Conservation (phyloP, 805 yeast genomes). For the Scheffersomyces spartinae region DNA sequence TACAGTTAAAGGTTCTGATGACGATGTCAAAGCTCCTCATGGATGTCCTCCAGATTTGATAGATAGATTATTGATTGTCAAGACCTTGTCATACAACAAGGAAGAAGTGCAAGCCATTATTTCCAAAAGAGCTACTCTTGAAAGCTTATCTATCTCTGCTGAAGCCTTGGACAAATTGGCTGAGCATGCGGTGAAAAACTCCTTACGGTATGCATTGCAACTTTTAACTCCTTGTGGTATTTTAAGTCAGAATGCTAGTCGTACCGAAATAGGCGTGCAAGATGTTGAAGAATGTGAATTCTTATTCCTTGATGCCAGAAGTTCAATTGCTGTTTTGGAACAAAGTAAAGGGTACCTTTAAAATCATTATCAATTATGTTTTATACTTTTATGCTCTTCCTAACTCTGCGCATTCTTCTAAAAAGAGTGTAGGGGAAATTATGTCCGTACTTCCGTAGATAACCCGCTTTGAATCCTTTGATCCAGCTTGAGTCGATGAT, state of each 20-base stretch:
- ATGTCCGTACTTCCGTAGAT: conserved; percentile 83
- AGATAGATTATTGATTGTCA: conserved; percentile 83
- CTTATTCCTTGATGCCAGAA: conserved; percentile 75
- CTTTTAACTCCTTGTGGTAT: conserved; percentile 85
- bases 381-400: conserved; percentile 17
- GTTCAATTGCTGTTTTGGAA: conserved; percentile 65
- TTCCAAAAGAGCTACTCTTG: conserved; percentile 71
- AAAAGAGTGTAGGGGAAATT: conserved; percentile 56
- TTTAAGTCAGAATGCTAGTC: conserved; percentile 61
- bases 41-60: conserved; percentile 94
- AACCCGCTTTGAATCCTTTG: conserved; percentile 36
- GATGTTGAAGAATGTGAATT: conserved; percentile 80
- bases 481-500: conserved; percentile 19
- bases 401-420: conserved; percentile 51
- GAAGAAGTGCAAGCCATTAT: conserved; percentile 78
- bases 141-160: conserved; percentile 49
- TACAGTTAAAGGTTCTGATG: conserved; percentile 75
- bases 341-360: conserved; percentile 28
- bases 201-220: conserved; percentile 87
- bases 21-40: conserved; percentile 75
- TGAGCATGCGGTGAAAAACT: conserved; percentile 59
- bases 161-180: conserved; percentile 74
- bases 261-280: conserved; percentile 50
- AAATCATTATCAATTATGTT: conserved; percentile 4
- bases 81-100: conserved; percentile 79